Conservation (phyloP, 2,329 filamentous ascomycete species). For the Leptographium galeiforme region DNA sequence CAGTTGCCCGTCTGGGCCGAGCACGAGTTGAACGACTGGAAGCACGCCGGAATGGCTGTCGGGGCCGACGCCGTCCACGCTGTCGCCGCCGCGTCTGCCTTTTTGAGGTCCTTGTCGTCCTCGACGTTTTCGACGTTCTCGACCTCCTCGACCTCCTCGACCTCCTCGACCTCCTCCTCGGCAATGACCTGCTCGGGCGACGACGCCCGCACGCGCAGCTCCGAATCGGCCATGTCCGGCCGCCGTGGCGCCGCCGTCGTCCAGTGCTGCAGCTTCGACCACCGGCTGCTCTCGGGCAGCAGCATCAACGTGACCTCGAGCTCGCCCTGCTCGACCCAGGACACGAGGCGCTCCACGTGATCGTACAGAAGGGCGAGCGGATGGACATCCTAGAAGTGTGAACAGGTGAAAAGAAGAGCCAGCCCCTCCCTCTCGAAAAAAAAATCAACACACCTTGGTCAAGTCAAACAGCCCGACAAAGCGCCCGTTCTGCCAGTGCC, state of each 20-base stretch:
- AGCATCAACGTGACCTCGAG: slow-evolving; percentile 45
- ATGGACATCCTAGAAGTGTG: slow-evolving; percentile 23
- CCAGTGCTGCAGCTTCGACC: slow-evolving; percentile 25
- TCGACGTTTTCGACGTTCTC: too few relatives aligned
- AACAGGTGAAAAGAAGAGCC: too few relatives aligned
- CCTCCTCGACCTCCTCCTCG: slow-evolving; percentile 10
- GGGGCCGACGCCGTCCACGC: slow-evolving; percentile 19
- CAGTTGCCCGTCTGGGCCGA: slow-evolving; percentile 60
- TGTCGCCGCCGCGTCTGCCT: slow-evolving; percentile 1
- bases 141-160: too few relatives aligned
- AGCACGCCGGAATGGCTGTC: slow-evolving; percentile 54
- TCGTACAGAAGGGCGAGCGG: slow-evolving; percentile 29
- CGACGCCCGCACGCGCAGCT: slow-evolving; percentile 25
- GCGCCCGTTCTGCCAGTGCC: background rate
- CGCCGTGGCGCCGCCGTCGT: slow-evolving; percentile 20
- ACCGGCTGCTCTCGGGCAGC: slow-evolving; percentile 32
- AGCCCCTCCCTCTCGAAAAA: too few relatives aligned
- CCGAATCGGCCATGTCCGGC: slow-evolving; percentile 12
- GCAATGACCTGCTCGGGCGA: slow-evolving; percentile 30
- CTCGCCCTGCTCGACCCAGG: slow-evolving; percentile 32
- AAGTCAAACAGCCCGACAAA: background rate
- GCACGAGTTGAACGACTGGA: slow-evolving; percentile 56
- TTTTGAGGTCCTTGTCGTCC: slow-evolving; percentile 7
- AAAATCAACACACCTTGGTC: background rate
- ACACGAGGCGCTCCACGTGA: slow-evolving; percentile 29